Percentiles rank a stretch among this genome's conserved stretches.
Evolutionary conservation across 331 rosid genomes (phyloP).

Genomic region (Spiraea crenata): DNA sequence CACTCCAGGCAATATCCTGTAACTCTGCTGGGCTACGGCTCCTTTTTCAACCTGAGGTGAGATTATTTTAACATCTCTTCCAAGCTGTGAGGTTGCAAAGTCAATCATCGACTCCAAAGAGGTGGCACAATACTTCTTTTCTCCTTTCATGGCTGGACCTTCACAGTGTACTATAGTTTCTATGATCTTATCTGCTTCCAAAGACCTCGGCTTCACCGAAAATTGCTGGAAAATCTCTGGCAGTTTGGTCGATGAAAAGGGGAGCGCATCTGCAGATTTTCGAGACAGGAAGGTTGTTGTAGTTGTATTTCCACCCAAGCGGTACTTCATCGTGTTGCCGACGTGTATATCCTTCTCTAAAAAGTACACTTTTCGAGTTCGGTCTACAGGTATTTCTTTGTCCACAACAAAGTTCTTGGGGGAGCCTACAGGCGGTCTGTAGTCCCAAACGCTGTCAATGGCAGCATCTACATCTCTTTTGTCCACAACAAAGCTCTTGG

Average conservation of each 20-base stretch:
- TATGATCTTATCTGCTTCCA: conserved; percentile 41
- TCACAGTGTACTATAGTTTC: conserved; percentile 60
- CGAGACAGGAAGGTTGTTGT: conserved; percentile 48
- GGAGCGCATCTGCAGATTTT: conserved; percentile 34
- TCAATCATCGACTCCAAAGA: conserved; percentile 83
- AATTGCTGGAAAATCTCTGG: conserved; percentile 31
- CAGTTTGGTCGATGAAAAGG: conserved; percentile 61
- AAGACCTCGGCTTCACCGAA: conserved; percentile 40
- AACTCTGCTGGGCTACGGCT: conserved; percentile 30
- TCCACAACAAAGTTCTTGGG: too few species aligned
- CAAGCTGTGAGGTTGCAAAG: conserved; percentile 60
- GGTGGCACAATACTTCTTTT: conserved; percentile 72
- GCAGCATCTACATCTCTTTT: too few species aligned
- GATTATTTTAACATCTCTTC: conserved; percentile 40
- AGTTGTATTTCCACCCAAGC: conserved; percentile 34
- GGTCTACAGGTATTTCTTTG: not conserved
- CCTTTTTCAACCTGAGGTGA: conserved; percentile 54
- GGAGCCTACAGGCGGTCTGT: too few species aligned
- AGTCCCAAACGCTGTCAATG: too few species aligned
- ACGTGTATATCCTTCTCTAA: conserved; percentile 49
- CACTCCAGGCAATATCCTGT: conserved; percentile 34
- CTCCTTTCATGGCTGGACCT: conserved; percentile 33
- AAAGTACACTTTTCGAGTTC: conserved; percentile 12
- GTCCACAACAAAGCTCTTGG: too few species aligned
- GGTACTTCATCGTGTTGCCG: conserved; percentile 34